These are phyloP conservation scores for Albugo candida DNA, from an alignment of 352 stramenopile genomes.

Conservation along the genomic window DNA sequence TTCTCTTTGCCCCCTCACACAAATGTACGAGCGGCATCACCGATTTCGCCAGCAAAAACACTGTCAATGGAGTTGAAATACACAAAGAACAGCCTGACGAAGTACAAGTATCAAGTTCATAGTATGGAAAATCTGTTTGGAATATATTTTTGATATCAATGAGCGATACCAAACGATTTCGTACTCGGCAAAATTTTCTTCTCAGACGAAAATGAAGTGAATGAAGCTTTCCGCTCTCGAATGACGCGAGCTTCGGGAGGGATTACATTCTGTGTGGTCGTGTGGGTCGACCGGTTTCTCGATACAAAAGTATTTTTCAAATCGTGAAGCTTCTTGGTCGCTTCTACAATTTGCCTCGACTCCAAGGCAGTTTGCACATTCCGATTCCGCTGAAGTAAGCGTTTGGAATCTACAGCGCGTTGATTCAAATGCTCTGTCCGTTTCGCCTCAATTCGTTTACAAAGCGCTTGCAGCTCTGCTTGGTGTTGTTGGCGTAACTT, in stretches of 20 bases:
- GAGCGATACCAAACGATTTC: too few species aligned
- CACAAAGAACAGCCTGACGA: too few species aligned
- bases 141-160: too few species aligned
- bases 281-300: conserved; percentile 26
- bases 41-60: too few species aligned
- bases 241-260: conserved; percentile 56
- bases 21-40: too few species aligned
- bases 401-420: conserved; percentile 83
- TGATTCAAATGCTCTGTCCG: conserved; percentile 90
- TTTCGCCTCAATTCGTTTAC: conserved; percentile 87
- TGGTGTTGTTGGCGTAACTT: conserved; percentile 85
- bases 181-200: too few species aligned
- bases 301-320: conserved; percentile 65
- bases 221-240: conserved; percentile 5
- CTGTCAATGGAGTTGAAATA: too few species aligned
- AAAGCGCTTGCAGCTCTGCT: conserved; percentile 80
- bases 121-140: too few species aligned
- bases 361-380: conserved; percentile 89
- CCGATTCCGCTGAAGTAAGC: conserved; percentile 87
- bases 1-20: conserved; percentile 24
- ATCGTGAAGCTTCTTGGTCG: conserved; percentile 56
- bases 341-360: conserved; percentile 76
- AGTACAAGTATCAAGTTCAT: too few species aligned
- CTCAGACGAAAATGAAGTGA: too few species aligned
- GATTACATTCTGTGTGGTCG: conserved; percentile 45